These are phyloP conservation scores for Schizosaccharomyces japonicus DNA, from an alignment of 805 yeast genomes.

Conservation along the genomic window DNA sequence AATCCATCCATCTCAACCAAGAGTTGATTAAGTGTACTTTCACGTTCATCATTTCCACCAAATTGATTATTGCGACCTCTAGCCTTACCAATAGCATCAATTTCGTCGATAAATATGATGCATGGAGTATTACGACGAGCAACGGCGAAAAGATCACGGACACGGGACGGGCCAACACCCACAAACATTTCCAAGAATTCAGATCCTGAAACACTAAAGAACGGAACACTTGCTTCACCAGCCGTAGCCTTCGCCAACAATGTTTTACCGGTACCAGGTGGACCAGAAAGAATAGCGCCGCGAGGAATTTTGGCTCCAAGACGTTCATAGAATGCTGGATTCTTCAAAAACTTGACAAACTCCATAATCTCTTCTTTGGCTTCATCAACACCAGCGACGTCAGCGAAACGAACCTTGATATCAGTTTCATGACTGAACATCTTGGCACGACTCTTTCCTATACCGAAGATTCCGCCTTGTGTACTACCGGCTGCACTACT, in stretches of 20 bases:
- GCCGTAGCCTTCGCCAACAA: slow-evolving; percentile 93
- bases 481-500: slow-evolving; percentile 28
- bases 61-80: slow-evolving; percentile 26
- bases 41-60: slow-evolving; percentile 84
- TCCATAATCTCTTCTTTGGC: slow-evolving; percentile 96
- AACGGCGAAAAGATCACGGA: slow-evolving; percentile 75
- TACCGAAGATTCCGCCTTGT: slow-evolving; percentile 36
- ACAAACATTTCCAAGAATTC: slow-evolving; percentile 97
- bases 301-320: slow-evolving; percentile 94
- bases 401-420: slow-evolving; percentile 67
- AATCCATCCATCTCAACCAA: slow-evolving; percentile 98
- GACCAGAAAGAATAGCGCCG: slow-evolving; percentile 92
- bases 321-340: slow-evolving; percentile 72
- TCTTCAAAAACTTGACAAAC: slow-evolving; percentile 76
- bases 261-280: slow-evolving; percentile 99
- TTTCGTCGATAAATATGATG: slow-evolving; percentile 91
- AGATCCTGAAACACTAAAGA: slow-evolving; percentile 84
- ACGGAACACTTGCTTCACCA: slow-evolving; percentile 97
- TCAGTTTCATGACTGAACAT: slow-evolving; percentile 78
- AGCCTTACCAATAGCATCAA: slow-evolving; percentile 96
- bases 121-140: slow-evolving; percentile 90
- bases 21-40: slow-evolving; percentile 81
- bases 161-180: slow-evolving; percentile 96
- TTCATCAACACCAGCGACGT: slow-evolving; percentile 93
- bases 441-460: slow-evolving; percentile 70